These are phyloP conservation scores for Neospora caninum DNA, from an alignment of 169 alveolate genomes.

Conservation along the genomic window DNA sequence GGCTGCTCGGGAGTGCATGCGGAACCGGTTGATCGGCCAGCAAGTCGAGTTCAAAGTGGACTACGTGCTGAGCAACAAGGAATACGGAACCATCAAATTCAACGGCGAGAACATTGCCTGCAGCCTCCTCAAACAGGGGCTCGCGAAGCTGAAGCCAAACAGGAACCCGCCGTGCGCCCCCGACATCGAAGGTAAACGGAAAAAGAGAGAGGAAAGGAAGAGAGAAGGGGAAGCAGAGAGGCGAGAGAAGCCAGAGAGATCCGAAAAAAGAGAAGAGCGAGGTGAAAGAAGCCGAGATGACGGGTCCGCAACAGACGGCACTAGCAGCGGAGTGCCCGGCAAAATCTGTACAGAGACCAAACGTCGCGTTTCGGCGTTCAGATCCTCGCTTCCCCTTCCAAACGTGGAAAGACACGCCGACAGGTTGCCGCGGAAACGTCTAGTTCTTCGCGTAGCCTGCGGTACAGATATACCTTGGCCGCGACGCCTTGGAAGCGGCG, in stretches of 20 bases:
- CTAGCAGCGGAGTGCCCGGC: no score
- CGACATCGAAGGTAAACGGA: slow-evolving; percentile 9
- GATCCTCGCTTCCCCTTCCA: no score
- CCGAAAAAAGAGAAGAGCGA: no score
- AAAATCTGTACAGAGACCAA: no score
- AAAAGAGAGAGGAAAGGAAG: background rate
- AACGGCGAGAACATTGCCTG: slow-evolving; percentile 33
- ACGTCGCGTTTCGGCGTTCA: no score
- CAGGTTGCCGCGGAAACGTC: no score
- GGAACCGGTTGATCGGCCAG: slow-evolving; percentile 58
- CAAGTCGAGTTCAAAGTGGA: slow-evolving; percentile 60
- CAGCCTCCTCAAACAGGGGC: slow-evolving; percentile 43
- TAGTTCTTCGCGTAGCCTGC: no score
- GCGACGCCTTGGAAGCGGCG: no score
- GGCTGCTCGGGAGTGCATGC: slow-evolving; percentile 58
- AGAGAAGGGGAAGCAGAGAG: background rate
- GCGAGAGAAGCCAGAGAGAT: no score
- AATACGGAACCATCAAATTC: slow-evolving; percentile 23
- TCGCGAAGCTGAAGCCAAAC: slow-evolving; percentile 46
- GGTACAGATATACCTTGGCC: no score
- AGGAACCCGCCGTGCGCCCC: slow-evolving; percentile 50
- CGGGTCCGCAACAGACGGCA: no score
- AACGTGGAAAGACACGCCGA: no score
- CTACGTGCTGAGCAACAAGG: background rate
- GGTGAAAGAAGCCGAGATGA: background rate